These are phyloP conservation scores for Wallacemonas sp. DNA, from an alignment of 208 protist genomes.

Conservation along the genomic window DNA sequence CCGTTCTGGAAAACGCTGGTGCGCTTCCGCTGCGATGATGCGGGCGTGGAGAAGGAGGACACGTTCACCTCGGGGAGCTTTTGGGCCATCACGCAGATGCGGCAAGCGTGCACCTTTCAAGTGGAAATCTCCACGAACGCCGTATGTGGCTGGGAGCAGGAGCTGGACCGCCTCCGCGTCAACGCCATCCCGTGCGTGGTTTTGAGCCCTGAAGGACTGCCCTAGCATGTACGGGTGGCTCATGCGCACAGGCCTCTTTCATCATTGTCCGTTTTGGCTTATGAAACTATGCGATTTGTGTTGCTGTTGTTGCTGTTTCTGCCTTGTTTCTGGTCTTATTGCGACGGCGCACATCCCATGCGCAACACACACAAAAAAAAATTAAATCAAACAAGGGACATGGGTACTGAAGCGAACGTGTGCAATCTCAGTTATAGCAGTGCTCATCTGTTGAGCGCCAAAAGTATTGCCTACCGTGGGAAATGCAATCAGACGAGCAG, in stretches of 20 bases:
- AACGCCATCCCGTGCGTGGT: constrained; percentile 81
- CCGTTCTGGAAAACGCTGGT: constrained; percentile 70
- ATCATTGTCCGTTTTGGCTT: too few relatives aligned
- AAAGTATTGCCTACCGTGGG: too few relatives aligned
- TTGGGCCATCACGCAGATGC: constrained; percentile 71
- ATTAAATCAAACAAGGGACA: too few relatives aligned
- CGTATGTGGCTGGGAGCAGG: constrained; percentile 79
- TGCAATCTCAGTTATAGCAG: background rate
- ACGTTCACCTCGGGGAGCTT: constrained; percentile 8
- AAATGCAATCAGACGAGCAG: too few relatives aligned
- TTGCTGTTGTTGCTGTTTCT: too few relatives aligned
- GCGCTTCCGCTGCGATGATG: constrained; percentile 41
- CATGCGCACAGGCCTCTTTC: too few relatives aligned
- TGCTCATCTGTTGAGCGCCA: background rate
- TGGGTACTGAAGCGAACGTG: too few relatives aligned
- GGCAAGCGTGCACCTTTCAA: constrained; percentile 63
- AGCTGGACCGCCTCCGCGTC: constrained; percentile 57
- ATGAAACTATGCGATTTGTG: too few relatives aligned
- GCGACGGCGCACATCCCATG: too few relatives aligned
- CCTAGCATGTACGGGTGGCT: background rate
- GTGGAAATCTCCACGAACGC: constrained; percentile 49
- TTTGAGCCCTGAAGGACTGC: constrained; percentile 13
- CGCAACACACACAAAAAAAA: too few relatives aligned
- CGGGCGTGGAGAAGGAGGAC: background rate
- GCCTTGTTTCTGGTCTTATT: too few relatives aligned